Conservation (phyloP, 2,329 filamentous ascomycete species). For the Cytospora schulzeri region DNA sequence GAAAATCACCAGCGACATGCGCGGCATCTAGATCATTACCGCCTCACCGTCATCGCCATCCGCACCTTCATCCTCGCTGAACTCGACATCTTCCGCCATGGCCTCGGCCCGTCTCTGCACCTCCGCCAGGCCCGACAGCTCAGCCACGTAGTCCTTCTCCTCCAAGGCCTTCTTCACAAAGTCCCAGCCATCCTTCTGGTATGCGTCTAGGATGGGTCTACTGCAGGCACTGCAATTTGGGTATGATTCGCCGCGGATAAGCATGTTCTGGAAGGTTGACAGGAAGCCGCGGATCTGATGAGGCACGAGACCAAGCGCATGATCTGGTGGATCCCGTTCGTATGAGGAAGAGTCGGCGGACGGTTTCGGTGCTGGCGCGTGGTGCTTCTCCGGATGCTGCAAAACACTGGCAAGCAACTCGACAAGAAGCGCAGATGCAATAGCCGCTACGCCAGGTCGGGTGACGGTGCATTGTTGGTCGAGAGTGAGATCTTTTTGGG, state of each 20-base stretch:
- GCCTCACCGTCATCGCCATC: constrained; percentile 55
- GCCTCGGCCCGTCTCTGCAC: constrained; percentile 64
- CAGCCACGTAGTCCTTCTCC: constrained; percentile 77
- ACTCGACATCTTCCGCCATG: constrained; percentile 57
- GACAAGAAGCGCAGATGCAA: constrained; percentile 87
- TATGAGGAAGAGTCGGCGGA: constrained; percentile 43
- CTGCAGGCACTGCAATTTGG: constrained; percentile 83
- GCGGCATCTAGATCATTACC: constrained; percentile 44
- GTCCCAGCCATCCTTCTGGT: constrained; percentile 69
- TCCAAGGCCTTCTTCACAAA: constrained; percentile 76
- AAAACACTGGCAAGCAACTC: constrained; percentile 86
- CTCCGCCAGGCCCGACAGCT: constrained; percentile 73
- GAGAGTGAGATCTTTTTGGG: constrained; percentile 89
- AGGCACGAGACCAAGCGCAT: constrained; percentile 70
- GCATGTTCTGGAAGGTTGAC: constrained; percentile 71
- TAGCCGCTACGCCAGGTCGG: constrained; percentile 85
- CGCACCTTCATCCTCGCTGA: constrained; percentile 60
- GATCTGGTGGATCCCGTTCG: constrained; percentile 58
- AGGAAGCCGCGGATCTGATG: constrained; percentile 82
- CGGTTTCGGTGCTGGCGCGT: constrained; percentile 57
- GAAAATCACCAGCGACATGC: not conserved
- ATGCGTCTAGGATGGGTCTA: constrained; percentile 67
- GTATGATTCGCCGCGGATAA: constrained; percentile 74
- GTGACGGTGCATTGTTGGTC: constrained; percentile 99
- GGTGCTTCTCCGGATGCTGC: constrained; percentile 77